A percentile compares a stretch with the other conserved stretches of the same genome.
These are phyloP conservation scores for Beauveria rudraprayagi DNA, from an alignment of 2,329 filamentous ascomycete species.

Conservation along the genomic window DNA sequence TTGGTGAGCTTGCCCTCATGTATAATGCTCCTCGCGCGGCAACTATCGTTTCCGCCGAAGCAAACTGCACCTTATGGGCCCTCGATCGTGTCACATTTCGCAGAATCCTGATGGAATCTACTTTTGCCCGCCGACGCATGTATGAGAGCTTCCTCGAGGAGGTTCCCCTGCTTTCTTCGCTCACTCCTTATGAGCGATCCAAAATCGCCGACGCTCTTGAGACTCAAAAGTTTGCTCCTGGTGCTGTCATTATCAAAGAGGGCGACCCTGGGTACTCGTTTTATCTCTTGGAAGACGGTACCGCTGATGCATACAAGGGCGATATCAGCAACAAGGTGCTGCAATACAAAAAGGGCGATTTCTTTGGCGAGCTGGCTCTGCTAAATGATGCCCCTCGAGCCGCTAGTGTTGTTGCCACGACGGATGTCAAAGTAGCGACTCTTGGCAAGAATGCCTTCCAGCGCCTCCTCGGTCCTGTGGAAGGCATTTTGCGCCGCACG, in stretches of 20 bases:
- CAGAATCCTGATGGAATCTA: conserved; percentile 95
- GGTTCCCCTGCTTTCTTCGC: conserved; percentile 72
- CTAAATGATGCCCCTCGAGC: conserved; percentile 90
- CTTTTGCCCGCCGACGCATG: conserved; percentile 90
- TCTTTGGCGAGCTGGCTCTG: conserved; percentile 91
- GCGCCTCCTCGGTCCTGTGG: conserved; percentile 82
- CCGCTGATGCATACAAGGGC: conserved; percentile 80
- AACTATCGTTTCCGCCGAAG: conserved; percentile 77
- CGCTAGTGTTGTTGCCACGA: conserved; percentile 75
- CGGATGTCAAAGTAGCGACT: conserved; percentile 86
- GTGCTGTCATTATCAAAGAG: conserved; percentile 79
- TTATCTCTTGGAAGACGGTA: conserved; percentile 80
- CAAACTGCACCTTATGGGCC: conserved; percentile 79
- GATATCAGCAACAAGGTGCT: conserved; percentile 64
- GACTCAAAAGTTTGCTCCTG: conserved; percentile 74
- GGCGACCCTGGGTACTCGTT: conserved; percentile 89
- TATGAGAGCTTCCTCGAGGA: conserved; percentile 96
- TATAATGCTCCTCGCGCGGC: conserved; percentile 96
- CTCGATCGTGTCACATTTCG: conserved; percentile 94
- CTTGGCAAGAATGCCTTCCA: conserved; percentile 94
- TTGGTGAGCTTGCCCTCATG: conserved; percentile 95
- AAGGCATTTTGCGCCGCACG: conserved; percentile 85
- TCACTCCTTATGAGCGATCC: conserved; percentile 87
- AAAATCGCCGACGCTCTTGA: conserved; percentile 97
- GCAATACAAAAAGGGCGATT: conserved; percentile 83